Percentiles rank a stretch among this genome's conserved stretches.
Conservation (phyloP, 2,329 filamentous ascomycete genomes). For the Trichoderma koningii region DNA sequence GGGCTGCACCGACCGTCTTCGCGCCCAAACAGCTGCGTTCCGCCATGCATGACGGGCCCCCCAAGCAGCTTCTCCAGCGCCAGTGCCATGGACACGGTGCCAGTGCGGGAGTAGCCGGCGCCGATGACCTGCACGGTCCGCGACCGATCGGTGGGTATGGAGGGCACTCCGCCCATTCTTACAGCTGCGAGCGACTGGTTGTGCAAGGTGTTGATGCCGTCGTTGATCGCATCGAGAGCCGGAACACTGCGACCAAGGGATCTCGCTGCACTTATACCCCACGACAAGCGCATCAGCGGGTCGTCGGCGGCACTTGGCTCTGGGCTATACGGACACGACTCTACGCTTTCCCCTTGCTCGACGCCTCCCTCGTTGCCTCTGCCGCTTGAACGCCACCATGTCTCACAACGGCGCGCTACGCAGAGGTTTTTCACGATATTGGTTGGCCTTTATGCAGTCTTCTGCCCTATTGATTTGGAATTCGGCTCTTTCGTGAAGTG, state of each 20-base stretch:
- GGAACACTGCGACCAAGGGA: neutral
- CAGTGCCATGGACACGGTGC: constrained; percentile 47
- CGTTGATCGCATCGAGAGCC: neutral
- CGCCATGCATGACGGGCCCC: constrained; percentile 53
- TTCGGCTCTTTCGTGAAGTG: neutral
- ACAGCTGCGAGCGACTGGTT: neutral
- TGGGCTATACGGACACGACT: neutral
- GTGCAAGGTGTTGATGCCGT: neutral
- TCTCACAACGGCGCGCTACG: neutral
- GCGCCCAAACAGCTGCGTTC: constrained; percentile 43
- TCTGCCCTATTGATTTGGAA: neutral
- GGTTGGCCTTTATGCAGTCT: neutral
- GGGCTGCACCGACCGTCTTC: constrained; percentile 38
- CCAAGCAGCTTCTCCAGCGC: constrained; percentile 51
- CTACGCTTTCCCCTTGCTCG: neutral
- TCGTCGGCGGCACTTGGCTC: neutral
- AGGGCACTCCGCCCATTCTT: constrained; percentile 37
- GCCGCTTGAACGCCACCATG: neutral
- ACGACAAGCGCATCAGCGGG: neutral
- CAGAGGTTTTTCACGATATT: too few relatives aligned
- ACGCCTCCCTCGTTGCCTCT: neutral
- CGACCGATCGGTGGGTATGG: constrained; percentile 38
- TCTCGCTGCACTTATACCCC: neutral
- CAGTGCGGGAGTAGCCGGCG: constrained; percentile 45
- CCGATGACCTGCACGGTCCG: constrained; percentile 46